Evolutionary conservation across 768 basidiomycete species (phyloP), one percentile per base, ranked within the genome.

Genomic region (Hygrocybe punicea): DNA sequence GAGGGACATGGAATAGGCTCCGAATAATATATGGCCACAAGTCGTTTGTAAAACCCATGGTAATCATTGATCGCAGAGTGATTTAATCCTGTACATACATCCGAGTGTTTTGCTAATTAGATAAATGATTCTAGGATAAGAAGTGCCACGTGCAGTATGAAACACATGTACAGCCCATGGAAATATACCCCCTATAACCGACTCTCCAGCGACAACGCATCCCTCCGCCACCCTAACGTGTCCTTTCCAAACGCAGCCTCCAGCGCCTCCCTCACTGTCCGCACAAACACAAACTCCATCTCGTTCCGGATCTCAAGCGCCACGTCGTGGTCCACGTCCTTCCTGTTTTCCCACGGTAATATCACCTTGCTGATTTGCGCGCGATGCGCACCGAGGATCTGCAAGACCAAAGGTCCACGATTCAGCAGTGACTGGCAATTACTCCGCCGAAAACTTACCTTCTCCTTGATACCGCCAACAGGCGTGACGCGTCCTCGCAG

Each of bases 381-480:
- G 6, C 93, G 84, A 69, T 95, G 92, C 0, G 93, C 93, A 16
- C 92, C 93, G 16, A 96, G 81, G 1, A 95, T 80, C 73, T 82
- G 24, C 4, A 52, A 5, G 21, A 29, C 14, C 14, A 24, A 40
- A 39, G 17, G 13, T 25, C 2, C 6, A 24, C 8, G 17, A 39
- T 24, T 10, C 50, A 58, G 23, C 21, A 33, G 25, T 34, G 34
- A 50, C 21, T 10, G 40, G 45, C 33, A 10, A 24, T 19, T 39
- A 21, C n/a, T n/a, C n/a, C n/a, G n/a, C n/a, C 2, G 6, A 34
- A 57, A 16, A 40, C 23, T 42, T 24, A 67, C 84, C 67, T 92
- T 92, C 77, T 94, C 93, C 67, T 93, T 93, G 71, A 96, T 90
- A 0, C 93, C 93, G 3, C 93, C 93, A 2, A 96, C 89, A 4